Evolutionary conservation across 192 early-diverging fungal genomes (phyloP).

Genomic region (Coemansia sp.): DNA sequence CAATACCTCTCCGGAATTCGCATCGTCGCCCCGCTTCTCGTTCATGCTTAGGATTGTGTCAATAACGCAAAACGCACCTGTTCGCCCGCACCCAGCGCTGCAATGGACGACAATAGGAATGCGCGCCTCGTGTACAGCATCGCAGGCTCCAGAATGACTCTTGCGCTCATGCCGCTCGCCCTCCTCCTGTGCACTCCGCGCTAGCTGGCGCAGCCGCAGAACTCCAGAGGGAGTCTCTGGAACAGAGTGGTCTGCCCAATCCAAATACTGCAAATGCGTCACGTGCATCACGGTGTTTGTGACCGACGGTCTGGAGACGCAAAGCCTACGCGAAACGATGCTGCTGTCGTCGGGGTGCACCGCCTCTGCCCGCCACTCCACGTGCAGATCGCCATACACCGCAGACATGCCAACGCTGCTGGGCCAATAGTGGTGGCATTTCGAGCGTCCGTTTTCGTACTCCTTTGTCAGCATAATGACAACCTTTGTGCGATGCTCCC

Average conservation of each 20-base stretch:
- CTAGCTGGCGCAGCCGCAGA: conserved; percentile 59
- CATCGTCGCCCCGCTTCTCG: conserved; percentile 9
- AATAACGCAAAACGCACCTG: conserved; percentile 78
- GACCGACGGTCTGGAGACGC: conserved; percentile 31
- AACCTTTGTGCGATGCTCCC: conserved; percentile 71
- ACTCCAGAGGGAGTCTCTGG: conserved; percentile 61
- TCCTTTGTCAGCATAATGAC: conserved; percentile 89
- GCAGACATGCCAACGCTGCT: conserved; percentile 27
- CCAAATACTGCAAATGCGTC: conserved; percentile 74
- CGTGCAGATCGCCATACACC: conserved; percentile 57
- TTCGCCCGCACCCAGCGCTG: conserved; percentile 83
- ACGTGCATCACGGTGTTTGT: conserved; percentile 41
- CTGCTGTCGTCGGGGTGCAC: conserved; percentile 53
- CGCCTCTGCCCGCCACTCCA: conserved; percentile 58
- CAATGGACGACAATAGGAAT: conserved; percentile 80
- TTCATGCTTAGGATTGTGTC: conserved; percentile 50
- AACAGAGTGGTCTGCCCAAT: conserved; percentile 82
- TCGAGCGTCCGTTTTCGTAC: conserved; percentile 68
- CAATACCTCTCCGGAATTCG: neutral
- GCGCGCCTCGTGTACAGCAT: neutral
- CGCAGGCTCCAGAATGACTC: neutral
- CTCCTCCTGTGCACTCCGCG: conserved; percentile 45
- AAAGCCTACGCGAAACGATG: conserved; percentile 61
- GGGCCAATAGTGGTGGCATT: conserved; percentile 92
- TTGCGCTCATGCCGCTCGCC: conserved; percentile 9